These are phyloP conservation scores for Plasmodium yoelii DNA, from an alignment of 169 alveolate genomes.

Conservation along the genomic window DNA sequence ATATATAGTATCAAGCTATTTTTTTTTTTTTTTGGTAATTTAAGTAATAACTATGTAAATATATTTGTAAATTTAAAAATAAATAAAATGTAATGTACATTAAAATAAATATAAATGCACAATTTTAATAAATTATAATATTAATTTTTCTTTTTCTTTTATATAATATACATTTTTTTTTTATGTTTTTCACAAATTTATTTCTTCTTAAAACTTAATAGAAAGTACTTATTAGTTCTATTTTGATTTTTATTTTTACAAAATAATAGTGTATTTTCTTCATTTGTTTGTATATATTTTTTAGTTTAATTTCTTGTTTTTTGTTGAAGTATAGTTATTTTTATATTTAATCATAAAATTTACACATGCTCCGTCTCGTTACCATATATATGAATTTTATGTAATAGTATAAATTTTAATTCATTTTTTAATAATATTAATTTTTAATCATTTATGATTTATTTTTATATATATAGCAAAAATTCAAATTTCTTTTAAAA, in stretches of 20 bases:
- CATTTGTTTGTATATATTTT: constrained; percentile 27
- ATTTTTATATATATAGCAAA: neutral
- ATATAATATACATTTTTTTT: constrained; percentile 8
- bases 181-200: constrained; percentile 30
- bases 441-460: neutral
- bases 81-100: constrained; percentile 19
- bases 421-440: neutral
- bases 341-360: too few species aligned
- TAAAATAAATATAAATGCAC: constrained; percentile 16
- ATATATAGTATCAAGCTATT: constrained; percentile 60
- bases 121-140: constrained; percentile 28
- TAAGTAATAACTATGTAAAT: constrained; percentile 18
- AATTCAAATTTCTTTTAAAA: neutral
- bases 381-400: too few species aligned
- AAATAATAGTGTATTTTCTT: constrained; percentile 39
- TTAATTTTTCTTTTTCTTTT: constrained; percentile 39
- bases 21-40: constrained; percentile 60
- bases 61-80: constrained; percentile 16
- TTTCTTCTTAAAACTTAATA: constrained; percentile 26
- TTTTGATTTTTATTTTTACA: constrained; percentile 19
- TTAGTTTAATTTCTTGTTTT: neutral
- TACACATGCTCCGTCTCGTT: too few species aligned
- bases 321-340: neutral
- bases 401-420: neutral
- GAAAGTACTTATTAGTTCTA: constrained; percentile 16